Evolutionary conservation across 2,329 filamentous ascomycete species (phyloP).

Genomic region (Trichoderma koningiopsis): DNA sequence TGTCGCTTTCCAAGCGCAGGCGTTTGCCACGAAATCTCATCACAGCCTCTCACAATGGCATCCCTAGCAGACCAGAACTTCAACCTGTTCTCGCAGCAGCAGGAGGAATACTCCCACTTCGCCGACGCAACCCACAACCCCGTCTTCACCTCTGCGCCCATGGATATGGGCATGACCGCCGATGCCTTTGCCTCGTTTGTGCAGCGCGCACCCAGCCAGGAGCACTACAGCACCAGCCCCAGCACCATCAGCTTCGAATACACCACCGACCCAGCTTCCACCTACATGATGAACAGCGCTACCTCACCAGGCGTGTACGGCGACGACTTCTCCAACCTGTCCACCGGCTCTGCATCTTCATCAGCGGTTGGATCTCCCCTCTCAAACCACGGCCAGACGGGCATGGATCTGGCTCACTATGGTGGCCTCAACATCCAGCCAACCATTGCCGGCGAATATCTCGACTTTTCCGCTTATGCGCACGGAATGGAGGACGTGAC

Average conservation of each 20-base stretch:
- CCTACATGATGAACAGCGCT: constrained; percentile 50
- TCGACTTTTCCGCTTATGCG: constrained; percentile 58
- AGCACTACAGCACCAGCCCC: constrained; percentile 34
- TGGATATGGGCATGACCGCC: constrained; percentile 53
- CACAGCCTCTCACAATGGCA: constrained; percentile 32
- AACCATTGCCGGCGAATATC: constrained; percentile 61
- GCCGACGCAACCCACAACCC: constrained; percentile 47
- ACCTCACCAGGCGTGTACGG: constrained; percentile 53
- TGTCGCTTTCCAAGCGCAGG: neutral
- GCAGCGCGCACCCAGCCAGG: constrained; percentile 36
- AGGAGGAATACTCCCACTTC: constrained; percentile 49
- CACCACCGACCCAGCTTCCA: constrained; percentile 44
- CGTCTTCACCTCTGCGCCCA: constrained; percentile 45
- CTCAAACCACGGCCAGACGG: constrained; percentile 59
- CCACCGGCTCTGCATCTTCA: constrained; percentile 64
- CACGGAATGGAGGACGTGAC: constrained; percentile 54
- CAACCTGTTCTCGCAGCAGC: constrained; percentile 35
- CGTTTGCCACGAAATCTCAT: neutral
- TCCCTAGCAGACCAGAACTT: constrained; percentile 36
- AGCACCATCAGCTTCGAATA: constrained; percentile 51
- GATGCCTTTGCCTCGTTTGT: constrained; percentile 48
- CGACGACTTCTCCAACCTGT: constrained; percentile 62
- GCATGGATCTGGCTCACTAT: constrained; percentile 58
- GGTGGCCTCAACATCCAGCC: constrained; percentile 61
- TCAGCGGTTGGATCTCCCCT: constrained; percentile 69